These are phyloP conservation scores for Pseudocercospora vitis DNA, from an alignment of 2,329 filamentous ascomycete species.

Conservation along the genomic window DNA sequence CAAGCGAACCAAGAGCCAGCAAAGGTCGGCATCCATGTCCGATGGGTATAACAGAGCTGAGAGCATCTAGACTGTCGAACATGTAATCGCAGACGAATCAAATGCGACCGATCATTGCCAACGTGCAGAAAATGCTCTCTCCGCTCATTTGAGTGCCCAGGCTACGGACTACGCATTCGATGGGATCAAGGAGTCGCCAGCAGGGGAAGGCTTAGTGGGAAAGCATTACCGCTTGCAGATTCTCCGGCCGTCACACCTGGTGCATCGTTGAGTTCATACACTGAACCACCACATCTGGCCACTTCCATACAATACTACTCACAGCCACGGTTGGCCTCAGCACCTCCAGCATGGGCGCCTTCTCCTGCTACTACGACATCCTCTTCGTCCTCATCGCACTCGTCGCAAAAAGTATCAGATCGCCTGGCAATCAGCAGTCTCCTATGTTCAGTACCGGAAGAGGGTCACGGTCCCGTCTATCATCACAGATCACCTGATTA, in stretches of 20 bases:
- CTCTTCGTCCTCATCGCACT: neutral
- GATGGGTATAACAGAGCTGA: neutral
- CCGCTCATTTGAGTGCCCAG: slow-evolving; percentile 13
- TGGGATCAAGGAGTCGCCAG: slow-evolving; percentile 17
- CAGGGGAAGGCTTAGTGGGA: slow-evolving; percentile 14
- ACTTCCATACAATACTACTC: no score
- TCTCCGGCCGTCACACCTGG: slow-evolving; percentile 6
- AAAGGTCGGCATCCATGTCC: slow-evolving; percentile 6
- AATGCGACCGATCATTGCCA: slow-evolving; percentile 15
- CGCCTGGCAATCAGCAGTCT: slow-evolving; percentile 11
- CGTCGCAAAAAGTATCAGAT: neutral
- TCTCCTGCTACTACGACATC: slow-evolving; percentile 1
- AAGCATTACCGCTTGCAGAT: slow-evolving; percentile 5
- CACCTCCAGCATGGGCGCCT: slow-evolving; percentile 4
- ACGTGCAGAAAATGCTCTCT: slow-evolving; percentile 17
- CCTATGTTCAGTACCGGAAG: neutral
- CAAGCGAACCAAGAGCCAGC: slow-evolving; percentile 14
- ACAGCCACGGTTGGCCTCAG: no score
- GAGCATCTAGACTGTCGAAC: slow-evolving; percentile 11
- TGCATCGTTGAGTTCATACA: neutral
- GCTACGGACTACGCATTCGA: slow-evolving; percentile 17
- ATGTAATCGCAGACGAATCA: slow-evolving; percentile 17
- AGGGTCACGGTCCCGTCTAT: neutral
- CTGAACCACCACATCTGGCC: neutral
- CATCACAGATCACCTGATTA: neutral